phyloP scores from a whole-genome alignment of 345 rosid species.

The Psidium guajava region DNA sequence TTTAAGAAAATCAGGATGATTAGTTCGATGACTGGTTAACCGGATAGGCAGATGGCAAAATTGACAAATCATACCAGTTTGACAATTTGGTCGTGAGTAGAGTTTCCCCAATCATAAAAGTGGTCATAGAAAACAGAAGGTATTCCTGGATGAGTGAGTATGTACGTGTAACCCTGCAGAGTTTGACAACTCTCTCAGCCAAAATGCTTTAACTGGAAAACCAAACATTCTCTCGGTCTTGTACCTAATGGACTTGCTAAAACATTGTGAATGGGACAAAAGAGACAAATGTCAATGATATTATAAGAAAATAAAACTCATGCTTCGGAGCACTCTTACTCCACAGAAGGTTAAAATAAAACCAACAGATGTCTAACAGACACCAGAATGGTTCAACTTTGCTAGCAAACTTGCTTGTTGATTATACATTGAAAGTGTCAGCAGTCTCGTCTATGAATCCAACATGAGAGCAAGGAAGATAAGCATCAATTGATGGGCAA shows the following conservation, averaged over 20 bases:
- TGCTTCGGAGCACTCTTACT: not conserved
- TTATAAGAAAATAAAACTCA: not conserved
- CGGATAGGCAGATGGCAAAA: not conserved
- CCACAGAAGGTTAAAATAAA: not conserved
- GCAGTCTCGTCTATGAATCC: not conserved
- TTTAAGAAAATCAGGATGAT: not conserved
- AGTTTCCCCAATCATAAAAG: slow-evolving; percentile 64
- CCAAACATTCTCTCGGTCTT: not conserved
- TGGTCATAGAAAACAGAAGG: slow-evolving; percentile 84
- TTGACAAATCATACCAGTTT: slow-evolving; percentile 35
- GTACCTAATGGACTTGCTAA: not conserved
- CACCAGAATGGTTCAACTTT: not conserved
- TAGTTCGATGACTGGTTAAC: not conserved
- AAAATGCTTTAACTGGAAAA: not conserved
- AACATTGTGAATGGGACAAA: not conserved
- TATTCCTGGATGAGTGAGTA: slow-evolving; percentile 90
- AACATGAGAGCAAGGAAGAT: not conserved
- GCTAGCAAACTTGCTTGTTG: not conserved
- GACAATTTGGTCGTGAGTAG: slow-evolving; percentile 61
- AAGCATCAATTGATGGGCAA: not conserved
- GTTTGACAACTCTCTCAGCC: not conserved
- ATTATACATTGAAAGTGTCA: not conserved
- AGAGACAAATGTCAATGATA: not conserved
- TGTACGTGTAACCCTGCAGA: slow-evolving; percentile 74
- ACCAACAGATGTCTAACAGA: not conserved